These are phyloP conservation scores for Backusella liffmaniae DNA, from an alignment of 192 early-diverging fungal species.

Conservation along the genomic window DNA sequence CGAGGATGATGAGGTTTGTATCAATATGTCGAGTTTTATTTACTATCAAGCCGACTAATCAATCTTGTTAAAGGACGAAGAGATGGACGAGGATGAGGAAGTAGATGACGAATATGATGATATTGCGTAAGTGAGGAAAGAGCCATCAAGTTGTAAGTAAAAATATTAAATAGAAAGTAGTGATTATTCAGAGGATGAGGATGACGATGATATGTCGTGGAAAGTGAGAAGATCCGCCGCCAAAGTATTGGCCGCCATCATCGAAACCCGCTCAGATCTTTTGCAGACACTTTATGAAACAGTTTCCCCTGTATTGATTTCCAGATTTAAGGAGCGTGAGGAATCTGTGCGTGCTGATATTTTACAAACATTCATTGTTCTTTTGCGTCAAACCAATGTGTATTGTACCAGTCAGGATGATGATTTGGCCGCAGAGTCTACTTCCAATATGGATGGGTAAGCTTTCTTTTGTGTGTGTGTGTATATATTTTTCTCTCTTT, in stretches of 20 bases:
- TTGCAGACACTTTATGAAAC: slow-evolving; percentile 59
- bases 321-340: slow-evolving; percentile 81
- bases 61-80: slow-evolving; percentile 46
- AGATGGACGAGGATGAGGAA: slow-evolving; percentile 54
- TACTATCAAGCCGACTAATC: not conserved
- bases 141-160: not conserved
- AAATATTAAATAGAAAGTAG: slow-evolving; percentile 14
- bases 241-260: slow-evolving; percentile 65
- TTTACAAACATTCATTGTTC: slow-evolving; percentile 63
- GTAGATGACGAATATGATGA: slow-evolving; percentile 62
- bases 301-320: slow-evolving; percentile 73
- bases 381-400: slow-evolving; percentile 60
- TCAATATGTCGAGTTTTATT: slow-evolving; percentile 39
- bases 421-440: not conserved
- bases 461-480: not conserved
- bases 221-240: slow-evolving; percentile 84
- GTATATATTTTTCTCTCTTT: not conserved
- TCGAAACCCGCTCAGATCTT: slow-evolving; percentile 71
- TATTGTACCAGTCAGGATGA: slow-evolving; percentile 37
- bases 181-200: slow-evolving; percentile 68
- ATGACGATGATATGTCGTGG: slow-evolving; percentile 91
- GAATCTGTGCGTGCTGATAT: slow-evolving; percentile 84
- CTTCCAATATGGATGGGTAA: not conserved
- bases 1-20: slow-evolving; percentile 47
- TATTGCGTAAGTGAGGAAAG: slow-evolving; percentile 43